Evolutionary conservation across 257 asterid genomes (phyloP), one percentile per base, ranked within the genome.

Genomic region (Petunia axillaris): DNA sequence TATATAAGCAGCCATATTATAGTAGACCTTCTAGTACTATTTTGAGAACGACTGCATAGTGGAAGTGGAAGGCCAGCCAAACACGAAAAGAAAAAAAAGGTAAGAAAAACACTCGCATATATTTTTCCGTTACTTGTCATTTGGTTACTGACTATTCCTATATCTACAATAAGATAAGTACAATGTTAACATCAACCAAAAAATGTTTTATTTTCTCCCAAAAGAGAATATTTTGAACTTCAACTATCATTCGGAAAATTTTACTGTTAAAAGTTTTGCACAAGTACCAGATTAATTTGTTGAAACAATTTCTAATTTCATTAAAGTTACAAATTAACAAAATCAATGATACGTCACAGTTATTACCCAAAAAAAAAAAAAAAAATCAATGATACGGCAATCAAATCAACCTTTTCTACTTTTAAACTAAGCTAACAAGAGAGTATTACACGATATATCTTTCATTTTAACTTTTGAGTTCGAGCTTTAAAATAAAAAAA

Each of bases 151-250:
- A 46, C 48, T 48, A 9, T 8, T 10, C 59, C 59, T 2, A 48
- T 46, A 5, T 46, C 25, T 25, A 25, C 25, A 25, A 25, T 25
- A 4, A 48, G 77, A 71, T 71, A 60, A 16, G 60, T 71, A 48
- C 77, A 25, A 71, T 71, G 77, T 71, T 46, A 71, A 48, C 60
- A 71, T 71, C 77, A 71, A 48, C 44, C 44, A 16, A 46, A 41
- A 4, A 8, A 16, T 11, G 10, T 16, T 39, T 39, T 65, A 0
- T 14, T 39, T 48, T 1, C 7, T 10, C 5, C 58, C 11, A 71
- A 16, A 16, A 48, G 1, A 11, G 43, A 25, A 35, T 48, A 71
- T 65, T 14, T 65, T 36, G 36, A 65, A 39, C n/a, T 65, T 65
- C 52, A 65, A 13, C 1, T 14, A 25, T 5, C 25, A 35, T 70